Evolutionary conservation across 1,284 basidiomycete species (phyloP).

Genomic region (Sanghuangporus baumii): DNA sequence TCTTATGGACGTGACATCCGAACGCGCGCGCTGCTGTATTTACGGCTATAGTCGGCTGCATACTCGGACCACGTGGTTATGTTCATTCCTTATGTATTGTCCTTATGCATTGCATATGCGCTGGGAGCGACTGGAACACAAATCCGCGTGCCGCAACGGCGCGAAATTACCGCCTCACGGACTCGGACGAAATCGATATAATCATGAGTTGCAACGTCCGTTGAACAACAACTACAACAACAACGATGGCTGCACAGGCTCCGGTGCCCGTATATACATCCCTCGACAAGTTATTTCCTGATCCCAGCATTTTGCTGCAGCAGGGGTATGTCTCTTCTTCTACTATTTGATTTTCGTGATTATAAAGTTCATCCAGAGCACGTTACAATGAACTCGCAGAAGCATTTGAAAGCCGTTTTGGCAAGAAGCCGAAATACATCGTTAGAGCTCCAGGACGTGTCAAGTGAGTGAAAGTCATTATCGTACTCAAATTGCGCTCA

Average conservation of each 20-base stretch:
- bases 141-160: no score
- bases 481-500: constrained; percentile 4
- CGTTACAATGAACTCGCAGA: constrained; percentile 63
- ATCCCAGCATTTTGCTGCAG: constrained; percentile 48
- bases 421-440: constrained; percentile 62
- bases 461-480: constrained; percentile 49
- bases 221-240: background rate
- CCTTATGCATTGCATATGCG: no score
- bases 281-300: constrained; percentile 55
- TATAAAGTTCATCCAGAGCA: constrained; percentile 27
- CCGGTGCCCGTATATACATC: constrained; percentile 61
- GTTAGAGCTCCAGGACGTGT: constrained; percentile 81
- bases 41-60: no score
- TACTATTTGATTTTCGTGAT: background rate
- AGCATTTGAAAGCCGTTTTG: constrained; percentile 63
- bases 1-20: no score
- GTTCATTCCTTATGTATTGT: no score
- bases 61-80: no score
- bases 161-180: no score
- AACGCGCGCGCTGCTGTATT: no score
- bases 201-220: no score
- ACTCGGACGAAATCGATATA: no score
- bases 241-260: constrained; percentile 50
- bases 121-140: no score
- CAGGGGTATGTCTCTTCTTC: constrained; percentile 40